Base-by-base conservation (phyloP, 2,329 filamentous ascomycete genomes). In the Cryphonectria japonica region DNA sequence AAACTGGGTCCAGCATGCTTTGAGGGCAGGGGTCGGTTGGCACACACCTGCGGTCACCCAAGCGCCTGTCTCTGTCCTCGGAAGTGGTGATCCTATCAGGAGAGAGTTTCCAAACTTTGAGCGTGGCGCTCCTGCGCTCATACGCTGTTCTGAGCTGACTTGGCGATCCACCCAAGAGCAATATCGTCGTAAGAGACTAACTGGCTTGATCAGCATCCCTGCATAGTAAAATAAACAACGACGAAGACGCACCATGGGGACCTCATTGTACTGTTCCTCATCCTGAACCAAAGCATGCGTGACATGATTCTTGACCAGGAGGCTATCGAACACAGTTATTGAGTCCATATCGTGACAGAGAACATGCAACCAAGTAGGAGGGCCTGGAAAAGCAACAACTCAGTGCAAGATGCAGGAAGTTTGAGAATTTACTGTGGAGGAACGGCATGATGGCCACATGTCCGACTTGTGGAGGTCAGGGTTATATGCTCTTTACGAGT, bases 281-380 rank as follows among this genome's bases (percentile, higher is more conserved):
- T 52, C 34, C 41, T 66, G 63, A n/a, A 66, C 43, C 22, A 66
- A 46, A 50, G 63, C 63, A 66, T 66, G 39, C 32, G 37, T 32
- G 43, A 66, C 63, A 52, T 66, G 63, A 22, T 52, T 32, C n/a
- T 32, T 66, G 5, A 39, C 43, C 9, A 66, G 37, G 29, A 57
- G 52, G 14, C 32, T 37, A 9, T 61, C 29, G 19, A 61, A 61
- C 16, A n/a, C 32, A 37, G 32, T 34, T 39, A 34, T 19, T 14
- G 34, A 39, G 59, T 61, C 59, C 34, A 61, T 61, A 13, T 59
- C 59, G 2, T 7, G 9, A 39, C 16, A n/a, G 19, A 39, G 14
- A 11, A n/a, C 6, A 6, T 22, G 32, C 32, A 4, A 13, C 32
- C 34, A 34, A 9, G 29, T n/a, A 22, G 19, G 16, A 16, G 13